These are phyloP conservation scores for Cardamine chenopodiifolia DNA, from an alignment of 345 rosid genomes.

Conservation along the genomic window DNA sequence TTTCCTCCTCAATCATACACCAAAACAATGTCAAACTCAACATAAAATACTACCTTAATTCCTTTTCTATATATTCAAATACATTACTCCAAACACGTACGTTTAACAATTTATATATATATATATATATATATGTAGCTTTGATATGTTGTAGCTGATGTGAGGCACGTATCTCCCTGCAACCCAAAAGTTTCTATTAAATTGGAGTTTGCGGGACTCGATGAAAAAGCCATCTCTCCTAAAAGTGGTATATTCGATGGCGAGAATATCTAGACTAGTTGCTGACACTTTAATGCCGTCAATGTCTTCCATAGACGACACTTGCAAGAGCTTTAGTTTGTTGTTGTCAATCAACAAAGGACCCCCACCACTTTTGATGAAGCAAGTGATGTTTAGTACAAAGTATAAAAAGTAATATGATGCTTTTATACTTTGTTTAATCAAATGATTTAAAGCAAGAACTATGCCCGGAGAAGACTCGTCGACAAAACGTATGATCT, in stretches of 20 bases:
- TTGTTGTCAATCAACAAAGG: slow-evolving; percentile 20
- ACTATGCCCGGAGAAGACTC: slow-evolving; percentile 13
- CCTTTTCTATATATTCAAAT: neutral
- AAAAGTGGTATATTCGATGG: neutral
- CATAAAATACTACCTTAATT: no score
- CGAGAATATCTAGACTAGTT: neutral
- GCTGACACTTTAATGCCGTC: slow-evolving; percentile 18
- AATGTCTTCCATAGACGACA: neutral
- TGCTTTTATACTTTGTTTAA: neutral
- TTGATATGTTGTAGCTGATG: slow-evolving; percentile 7
- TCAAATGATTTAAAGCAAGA: slow-evolving; percentile 8
- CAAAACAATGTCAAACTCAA: no score
- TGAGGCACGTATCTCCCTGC: neutral
- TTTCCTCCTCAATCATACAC: slow-evolving; percentile 29
- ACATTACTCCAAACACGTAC: neutral
- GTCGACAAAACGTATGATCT: slow-evolving; percentile 13
- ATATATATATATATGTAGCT: neutral
- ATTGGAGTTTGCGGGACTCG: neutral
- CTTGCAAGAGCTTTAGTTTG: slow-evolving; percentile 1
- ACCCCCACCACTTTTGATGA: neutral
- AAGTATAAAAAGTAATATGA: slow-evolving; percentile 7
- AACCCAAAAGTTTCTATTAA: slow-evolving; percentile 13
- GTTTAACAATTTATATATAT: neutral
- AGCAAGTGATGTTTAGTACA: neutral
- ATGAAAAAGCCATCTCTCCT: neutral